Percentiles rank a stretch among this genome's conserved stretches.
Conservation (phyloP, 176 grass and related monocot species). For the maize (Zea mays) region DNA sequence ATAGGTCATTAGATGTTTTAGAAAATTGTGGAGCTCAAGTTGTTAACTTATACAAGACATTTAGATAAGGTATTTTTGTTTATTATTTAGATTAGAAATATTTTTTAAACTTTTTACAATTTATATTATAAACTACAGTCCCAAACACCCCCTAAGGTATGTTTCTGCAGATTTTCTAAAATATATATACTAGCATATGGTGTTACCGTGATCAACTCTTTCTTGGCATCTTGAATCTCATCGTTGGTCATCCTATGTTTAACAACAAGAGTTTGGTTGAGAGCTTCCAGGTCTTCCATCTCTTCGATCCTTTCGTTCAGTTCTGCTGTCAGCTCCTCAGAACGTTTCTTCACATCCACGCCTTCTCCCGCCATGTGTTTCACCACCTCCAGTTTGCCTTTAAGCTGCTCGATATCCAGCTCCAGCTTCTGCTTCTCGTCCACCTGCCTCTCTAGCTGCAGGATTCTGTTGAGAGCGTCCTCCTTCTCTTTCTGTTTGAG, state of each 20-base stretch:
- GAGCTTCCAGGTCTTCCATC: slow-evolving; percentile 45
- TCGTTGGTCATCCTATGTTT: slow-evolving; percentile 51
- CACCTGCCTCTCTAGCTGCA: slow-evolving; percentile 46
- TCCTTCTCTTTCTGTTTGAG: slow-evolving; percentile 52
- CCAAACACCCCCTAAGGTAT: not conserved
- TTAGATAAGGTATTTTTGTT: too few relatives aligned
- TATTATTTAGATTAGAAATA: too few relatives aligned
- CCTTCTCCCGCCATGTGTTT: slow-evolving; percentile 51
- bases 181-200: not conserved
- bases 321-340: slow-evolving; percentile 36
- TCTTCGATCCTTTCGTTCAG: slow-evolving; percentile 41
- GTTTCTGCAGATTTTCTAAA: slow-evolving; percentile 1
- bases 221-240: slow-evolving; percentile 51
- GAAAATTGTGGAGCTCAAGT: too few relatives aligned
- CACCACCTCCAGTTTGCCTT: slow-evolving; percentile 46
- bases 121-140: too few relatives aligned
- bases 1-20: too few relatives aligned
- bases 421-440: slow-evolving; percentile 56
- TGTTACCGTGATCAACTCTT: slow-evolving; percentile 47
- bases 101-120: too few relatives aligned
- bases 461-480: slow-evolving; percentile 42
- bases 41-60: too few relatives aligned
- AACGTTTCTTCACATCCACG: slow-evolving; percentile 44
- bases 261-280: slow-evolving; percentile 49
- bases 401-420: slow-evolving; percentile 50